phyloP scores from a whole-genome alignment of 2,329 filamentous ascomycete genomes.

The Huntiella omanensis region DNA sequence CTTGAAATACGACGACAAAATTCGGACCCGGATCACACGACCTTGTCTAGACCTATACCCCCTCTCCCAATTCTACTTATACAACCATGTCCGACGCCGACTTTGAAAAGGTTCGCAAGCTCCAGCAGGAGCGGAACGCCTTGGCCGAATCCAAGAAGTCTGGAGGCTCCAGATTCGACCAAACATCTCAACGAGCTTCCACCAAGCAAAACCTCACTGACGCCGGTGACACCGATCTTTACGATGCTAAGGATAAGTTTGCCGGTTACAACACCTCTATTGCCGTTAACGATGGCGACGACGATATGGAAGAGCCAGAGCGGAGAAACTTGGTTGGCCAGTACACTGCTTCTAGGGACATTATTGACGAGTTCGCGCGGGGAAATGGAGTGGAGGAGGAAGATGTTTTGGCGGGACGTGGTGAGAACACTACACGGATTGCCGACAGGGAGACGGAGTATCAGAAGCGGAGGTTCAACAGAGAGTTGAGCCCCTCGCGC shows the following conservation, averaged over 20 bases:
- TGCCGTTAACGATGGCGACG: slow-evolving; percentile 57
- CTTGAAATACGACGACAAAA: slow-evolving; percentile 10
- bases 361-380: slow-evolving; percentile 85
- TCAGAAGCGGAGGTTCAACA: slow-evolving; percentile 85
- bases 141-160: slow-evolving; percentile 54
- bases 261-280: slow-evolving; percentile 84
- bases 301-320: slow-evolving; percentile 55
- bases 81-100: slow-evolving; percentile 54
- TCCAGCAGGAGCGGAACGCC: slow-evolving; percentile 85
- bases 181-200: slow-evolving; percentile 58
- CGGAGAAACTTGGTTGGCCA: slow-evolving; percentile 73
- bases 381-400: slow-evolving; percentile 79
- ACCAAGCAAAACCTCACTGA: slow-evolving; percentile 87
- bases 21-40: slow-evolving; percentile 4
- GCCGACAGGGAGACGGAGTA: slow-evolving; percentile 90
- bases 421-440: slow-evolving; percentile 80
- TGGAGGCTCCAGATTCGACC: slow-evolving; percentile 61
- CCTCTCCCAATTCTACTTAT: not conserved
- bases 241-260: slow-evolving; percentile 67
- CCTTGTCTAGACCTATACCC: slow-evolving; percentile 1
- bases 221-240: slow-evolving; percentile 71
- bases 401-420: slow-evolving; percentile 63
- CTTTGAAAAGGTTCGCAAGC: slow-evolving; percentile 71
- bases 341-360: slow-evolving; percentile 80
- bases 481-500: slow-evolving; percentile 67